Evolutionary conservation across 2,329 filamentous ascomycete genomes (phyloP).

Genomic region (Paraphoma chrysanthemicola): DNA sequence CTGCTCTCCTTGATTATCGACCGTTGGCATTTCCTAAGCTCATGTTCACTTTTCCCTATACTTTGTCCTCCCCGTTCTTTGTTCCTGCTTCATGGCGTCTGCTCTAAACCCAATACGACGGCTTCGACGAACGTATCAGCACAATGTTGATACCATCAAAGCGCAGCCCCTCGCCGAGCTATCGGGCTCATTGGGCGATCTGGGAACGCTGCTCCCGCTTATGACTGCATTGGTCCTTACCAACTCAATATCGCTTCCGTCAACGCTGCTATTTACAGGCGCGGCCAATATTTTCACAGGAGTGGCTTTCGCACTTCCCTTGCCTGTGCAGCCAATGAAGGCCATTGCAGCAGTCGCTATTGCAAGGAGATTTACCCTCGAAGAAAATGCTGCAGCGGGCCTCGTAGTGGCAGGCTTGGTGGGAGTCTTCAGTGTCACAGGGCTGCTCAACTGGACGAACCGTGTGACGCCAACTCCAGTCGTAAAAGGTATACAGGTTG

Average conservation of each 20-base stretch:
- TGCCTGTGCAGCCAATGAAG: conserved; percentile 90
- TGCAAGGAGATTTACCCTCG: conserved; percentile 67
- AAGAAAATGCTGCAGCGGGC: conserved; percentile 81
- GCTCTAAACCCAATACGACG: conserved; percentile 31
- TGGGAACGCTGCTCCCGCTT: conserved; percentile 87
- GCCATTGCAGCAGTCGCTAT: conserved; percentile 94
- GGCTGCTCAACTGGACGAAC: conserved; percentile 77
- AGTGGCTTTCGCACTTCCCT: conserved; percentile 80
- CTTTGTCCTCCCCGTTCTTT: neutral
- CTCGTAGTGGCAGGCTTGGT: conserved; percentile 78
- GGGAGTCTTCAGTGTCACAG: conserved; percentile 78
- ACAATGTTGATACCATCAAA: conserved; percentile 65
- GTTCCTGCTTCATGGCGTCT: conserved; percentile 17
- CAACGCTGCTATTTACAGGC: conserved; percentile 88
- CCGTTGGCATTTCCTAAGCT: no score
- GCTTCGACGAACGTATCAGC: conserved; percentile 35
- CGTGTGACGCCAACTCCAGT: conserved; percentile 82
- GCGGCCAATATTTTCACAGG: conserved; percentile 87
- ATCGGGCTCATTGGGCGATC: conserved; percentile 85
- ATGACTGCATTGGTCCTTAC: conserved; percentile 85
- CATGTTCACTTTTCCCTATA: neutral
- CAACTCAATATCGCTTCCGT: conserved; percentile 78
- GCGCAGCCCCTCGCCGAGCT: conserved; percentile 73
- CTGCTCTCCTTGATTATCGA: neutral
- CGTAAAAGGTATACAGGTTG: conserved; percentile 93